Base-by-base conservation (phyloP, 2,329 filamentous ascomycete genomes). In the Aspergillus sp. region DNA sequence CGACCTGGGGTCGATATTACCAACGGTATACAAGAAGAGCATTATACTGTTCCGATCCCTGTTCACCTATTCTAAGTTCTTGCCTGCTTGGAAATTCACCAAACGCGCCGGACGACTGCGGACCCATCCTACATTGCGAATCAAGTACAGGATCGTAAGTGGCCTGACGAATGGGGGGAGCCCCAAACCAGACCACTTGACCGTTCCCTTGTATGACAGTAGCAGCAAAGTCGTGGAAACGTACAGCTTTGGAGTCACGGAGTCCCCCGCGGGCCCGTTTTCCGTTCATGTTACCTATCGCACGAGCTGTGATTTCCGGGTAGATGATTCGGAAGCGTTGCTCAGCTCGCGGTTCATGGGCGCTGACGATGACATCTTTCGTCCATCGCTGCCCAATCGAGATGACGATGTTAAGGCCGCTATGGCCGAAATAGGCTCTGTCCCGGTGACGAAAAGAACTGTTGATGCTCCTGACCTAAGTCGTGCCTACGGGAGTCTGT, bases 21-120 rank as follows among this genome's bases (percentile, higher is more conserved):
- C 94, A 13, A 93, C 90, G 48, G 86, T 96, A 53, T 99, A 99
- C 80, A 99, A 99, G 76, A 94, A 95, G 74, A 90, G 89, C 63
- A 95, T 99, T 58, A 88, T 97, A 60, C 85, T 96, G 62, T 96
- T 97, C 73, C 84, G 94, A 54, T 91, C 91, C 1, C 80, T 99
- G 43, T 96, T 89, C 70, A 84, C 89, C 46, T 88, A 89, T 50
- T 84, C 90, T 38, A 87, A 89, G 62, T 82, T 96, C 56, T 76
- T 96, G 56, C 94, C 94, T 2, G 85, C 88, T 20, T 96, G 88
- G 86, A 95, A 87, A 73, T 88, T 95, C 65, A 85, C 88, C 65
- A 87, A 89, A 63, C 85, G 83, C 47, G 79, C 89, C 57, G 82
- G 84, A 17, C 93, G 92, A 71, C 82, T 84, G 58, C 83, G 85